Base-by-base conservation (phyloP, 495 filamentous ascomycete genomes). In the Usnea hakonensis region DNA sequence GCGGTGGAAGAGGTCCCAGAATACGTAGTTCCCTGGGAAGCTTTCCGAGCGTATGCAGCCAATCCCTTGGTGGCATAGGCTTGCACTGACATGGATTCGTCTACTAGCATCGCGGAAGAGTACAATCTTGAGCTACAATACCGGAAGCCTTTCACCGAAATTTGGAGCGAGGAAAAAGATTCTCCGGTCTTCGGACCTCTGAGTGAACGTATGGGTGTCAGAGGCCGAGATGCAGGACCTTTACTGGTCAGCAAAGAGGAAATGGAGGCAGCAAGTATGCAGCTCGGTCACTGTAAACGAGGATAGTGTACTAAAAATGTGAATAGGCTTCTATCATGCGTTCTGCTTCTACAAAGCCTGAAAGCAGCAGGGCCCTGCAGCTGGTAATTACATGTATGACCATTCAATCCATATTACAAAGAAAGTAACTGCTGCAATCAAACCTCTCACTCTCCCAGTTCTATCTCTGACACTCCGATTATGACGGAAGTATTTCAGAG, bases 21-120 rank as follows among this genome's bases (percentile, higher is more conserved):
- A 75, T 98, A 96, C 73, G 92, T 98, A 13, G 95, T 98, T 10
- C 94, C 94, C 0, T 98, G 95, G 95, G 91, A 95, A 70, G 91
- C 90, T 2, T 97, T 98, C 75, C 90, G 94, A 74, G 91, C 81
- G 75, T 83, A 68, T 69, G 80, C 74, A 1, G 43, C 30, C 44
- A 32, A 52, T 23, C 32, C 10, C 21, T 14, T 8, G 14, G 4
- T 30, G 38, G 14, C 4, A 33, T 30, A 13, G 14, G 13, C 2
- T 2, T 14, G 19, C 14, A n/a, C 37, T 62, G 26, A 56, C 21
- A 1, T 48, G 11, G 8, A 1, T 55, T 11, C 14, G 35, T 21
- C 11, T 38, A 35, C 2, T 62, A 80, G 80, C 5, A 65, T 98
- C 65, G 94, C 95, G 30, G 91, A 96, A 70, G 94, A 97, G 67